phyloP scores from a whole-genome alignment of 306 rosid genomes.

The Cucurbita argyrosperma region DNA sequence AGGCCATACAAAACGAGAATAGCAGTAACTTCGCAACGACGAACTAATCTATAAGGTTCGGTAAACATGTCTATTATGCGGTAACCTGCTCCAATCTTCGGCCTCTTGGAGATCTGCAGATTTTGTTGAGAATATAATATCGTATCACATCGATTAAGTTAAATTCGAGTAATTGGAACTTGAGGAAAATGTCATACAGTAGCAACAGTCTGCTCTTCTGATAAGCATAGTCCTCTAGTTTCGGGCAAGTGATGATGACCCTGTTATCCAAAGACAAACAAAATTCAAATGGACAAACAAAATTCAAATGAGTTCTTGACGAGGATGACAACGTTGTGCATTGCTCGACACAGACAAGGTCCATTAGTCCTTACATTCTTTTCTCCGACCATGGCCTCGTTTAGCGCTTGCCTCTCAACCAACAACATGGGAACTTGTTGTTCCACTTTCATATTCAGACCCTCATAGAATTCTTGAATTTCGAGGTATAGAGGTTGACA shows the following conservation, averaged over 20 bases:
- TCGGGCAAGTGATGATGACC: slow-evolving; percentile 97
- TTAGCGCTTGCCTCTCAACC: slow-evolving; percentile 98
- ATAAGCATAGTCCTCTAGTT: slow-evolving; percentile 96
- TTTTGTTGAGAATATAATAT: background rate
- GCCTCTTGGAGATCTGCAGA: slow-evolving; percentile 67
- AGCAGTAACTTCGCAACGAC: slow-evolving; percentile 89
- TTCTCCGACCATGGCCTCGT: slow-evolving; percentile 98
- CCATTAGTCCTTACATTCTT: slow-evolving; percentile 38
- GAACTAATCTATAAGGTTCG: slow-evolving; percentile 67
- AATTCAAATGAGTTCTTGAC: slow-evolving; percentile 1
- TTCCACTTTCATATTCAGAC: slow-evolving; percentile 85
- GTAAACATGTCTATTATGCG: slow-evolving; percentile 73
- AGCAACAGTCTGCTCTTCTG: slow-evolving; percentile 88
- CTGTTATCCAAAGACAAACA: slow-evolving; percentile 20
- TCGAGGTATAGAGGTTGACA: slow-evolving; percentile 97
- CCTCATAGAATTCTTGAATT: slow-evolving; percentile 92
- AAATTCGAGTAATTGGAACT: background rate
- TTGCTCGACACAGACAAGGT: background rate
- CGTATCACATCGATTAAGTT: background rate
- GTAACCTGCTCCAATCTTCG: slow-evolving; percentile 67
- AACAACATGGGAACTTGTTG: slow-evolving; percentile 98
- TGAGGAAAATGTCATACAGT: slow-evolving; percentile 31
- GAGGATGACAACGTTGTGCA: background rate
- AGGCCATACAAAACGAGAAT: slow-evolving; percentile 90
- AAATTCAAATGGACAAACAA: slow-evolving; percentile 3